Percentiles rank a stretch among this genome's conserved stretches.
Conservation (phyloP, 495 filamentous ascomycete genomes). For the Cairneyella variabilis region DNA sequence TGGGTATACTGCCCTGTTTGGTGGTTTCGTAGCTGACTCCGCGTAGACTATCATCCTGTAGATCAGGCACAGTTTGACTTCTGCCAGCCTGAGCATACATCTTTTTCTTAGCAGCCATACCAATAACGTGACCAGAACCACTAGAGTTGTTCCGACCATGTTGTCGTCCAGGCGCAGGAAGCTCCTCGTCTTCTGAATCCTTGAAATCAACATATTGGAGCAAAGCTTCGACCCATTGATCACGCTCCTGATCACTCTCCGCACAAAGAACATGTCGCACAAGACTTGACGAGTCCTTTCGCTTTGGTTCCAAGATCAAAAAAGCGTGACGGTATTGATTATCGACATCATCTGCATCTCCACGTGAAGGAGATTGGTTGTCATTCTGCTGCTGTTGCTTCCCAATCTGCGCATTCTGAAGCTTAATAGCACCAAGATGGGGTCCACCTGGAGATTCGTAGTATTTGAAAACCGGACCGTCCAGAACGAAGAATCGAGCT, state of each 20-base stretch:
- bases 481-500: slow-evolving; percentile 86
- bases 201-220: slow-evolving; percentile 83
- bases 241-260: slow-evolving; percentile 88
- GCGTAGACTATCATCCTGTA: slow-evolving; percentile 54
- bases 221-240: slow-evolving; percentile 88
- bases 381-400: slow-evolving; percentile 59
- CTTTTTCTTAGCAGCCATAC: slow-evolving; percentile 51
- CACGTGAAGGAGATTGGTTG: slow-evolving; percentile 57
- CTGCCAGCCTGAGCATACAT: slow-evolving; percentile 24
- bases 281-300: slow-evolving; percentile 85
- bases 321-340: slow-evolving; percentile 97
- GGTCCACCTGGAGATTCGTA: slow-evolving; percentile 86
- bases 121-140: slow-evolving; percentile 33
- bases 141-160: slow-evolving; percentile 26
- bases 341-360: slow-evolving; percentile 66
- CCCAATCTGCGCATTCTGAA: slow-evolving; percentile 87
- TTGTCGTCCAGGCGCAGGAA: slow-evolving; percentile 26
- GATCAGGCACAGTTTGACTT: slow-evolving; percentile 23
- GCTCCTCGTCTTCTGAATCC: slow-evolving; percentile 53
- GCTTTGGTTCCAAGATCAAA: slow-evolving; percentile 89
- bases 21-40: slow-evolving; percentile 83
- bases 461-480: slow-evolving; percentile 85
- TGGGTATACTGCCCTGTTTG: slow-evolving; percentile 56
- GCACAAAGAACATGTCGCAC: slow-evolving; percentile 96
- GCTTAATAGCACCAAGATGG: slow-evolving; percentile 89